phyloP scores from a whole-genome alignment of 306 rosid species.

The Pyrus betulifolia region DNA sequence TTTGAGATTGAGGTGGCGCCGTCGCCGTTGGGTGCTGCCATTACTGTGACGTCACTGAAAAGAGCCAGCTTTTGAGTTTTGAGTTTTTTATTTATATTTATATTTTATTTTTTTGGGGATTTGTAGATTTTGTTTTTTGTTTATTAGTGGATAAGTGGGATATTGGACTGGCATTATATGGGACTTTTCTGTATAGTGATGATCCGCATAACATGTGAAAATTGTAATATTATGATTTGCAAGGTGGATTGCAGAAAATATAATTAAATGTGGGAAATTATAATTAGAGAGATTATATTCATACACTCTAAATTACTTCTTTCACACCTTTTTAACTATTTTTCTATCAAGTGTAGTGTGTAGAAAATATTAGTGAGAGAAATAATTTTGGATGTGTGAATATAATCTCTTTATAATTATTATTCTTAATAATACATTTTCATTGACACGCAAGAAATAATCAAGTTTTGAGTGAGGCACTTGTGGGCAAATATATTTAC shows the following conservation, averaged over 20 bases:
- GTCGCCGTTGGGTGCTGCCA: constrained; percentile 47
- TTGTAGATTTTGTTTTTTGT: neutral
- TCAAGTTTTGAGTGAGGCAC: too few relatives aligned
- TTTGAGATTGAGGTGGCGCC: constrained; percentile 41
- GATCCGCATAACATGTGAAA: neutral
- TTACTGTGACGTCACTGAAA: constrained; percentile 62
- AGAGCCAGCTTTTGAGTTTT: constrained; percentile 39
- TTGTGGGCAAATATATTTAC: too few relatives aligned
- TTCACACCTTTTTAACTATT: too few relatives aligned
- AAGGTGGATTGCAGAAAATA: neutral
- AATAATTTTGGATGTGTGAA: too few relatives aligned
- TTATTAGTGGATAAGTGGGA: neutral
- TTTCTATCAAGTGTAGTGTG: too few relatives aligned
- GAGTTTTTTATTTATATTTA: too few relatives aligned
- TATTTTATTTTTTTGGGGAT: neutral
- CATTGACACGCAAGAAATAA: too few relatives aligned
- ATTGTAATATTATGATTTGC: neutral
- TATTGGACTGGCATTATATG: neutral
- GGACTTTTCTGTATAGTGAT: neutral
- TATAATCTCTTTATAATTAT: neutral
- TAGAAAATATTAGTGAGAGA: too few relatives aligned
- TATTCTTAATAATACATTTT: neutral
- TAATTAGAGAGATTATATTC: too few relatives aligned
- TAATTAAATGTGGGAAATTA: neutral
- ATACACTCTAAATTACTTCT: too few relatives aligned